These are phyloP conservation scores for Mortierella sp. DNA, from an alignment of 371 early-diverging fungal species.

Conservation along the genomic window DNA sequence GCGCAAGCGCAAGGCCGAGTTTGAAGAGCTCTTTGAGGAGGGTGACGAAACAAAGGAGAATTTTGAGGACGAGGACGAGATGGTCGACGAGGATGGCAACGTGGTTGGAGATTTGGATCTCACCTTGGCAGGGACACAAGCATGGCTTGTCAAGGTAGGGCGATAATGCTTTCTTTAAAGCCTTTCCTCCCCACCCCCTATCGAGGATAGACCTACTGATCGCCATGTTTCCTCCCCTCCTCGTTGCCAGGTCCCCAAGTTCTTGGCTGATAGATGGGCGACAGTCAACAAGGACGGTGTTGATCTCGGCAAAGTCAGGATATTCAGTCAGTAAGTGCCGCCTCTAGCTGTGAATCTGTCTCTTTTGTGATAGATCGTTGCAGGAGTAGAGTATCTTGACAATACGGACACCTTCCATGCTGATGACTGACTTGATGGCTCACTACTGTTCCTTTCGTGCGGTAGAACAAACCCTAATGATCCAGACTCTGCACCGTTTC, in stretches of 20 bases:
- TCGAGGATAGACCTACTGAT: neutral
- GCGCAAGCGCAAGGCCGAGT: constrained; percentile 56
- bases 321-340: constrained; percentile 69
- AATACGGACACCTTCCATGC: too few relatives aligned
- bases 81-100: constrained; percentile 69
- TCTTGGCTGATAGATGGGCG: constrained; percentile 86
- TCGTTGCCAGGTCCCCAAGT: constrained; percentile 72
- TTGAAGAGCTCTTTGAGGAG: constrained; percentile 71
- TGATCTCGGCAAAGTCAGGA: constrained; percentile 83
- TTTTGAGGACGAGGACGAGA: constrained; percentile 42
- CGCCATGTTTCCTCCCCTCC: neutral
- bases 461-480: constrained; percentile 56
- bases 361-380: too few relatives aligned
- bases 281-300: constrained; percentile 71
- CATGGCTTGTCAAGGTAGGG: constrained; percentile 90
- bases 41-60: constrained; percentile 59
- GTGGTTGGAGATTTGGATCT: constrained; percentile 79
- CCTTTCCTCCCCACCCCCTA: neutral
- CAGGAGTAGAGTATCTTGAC: too few relatives aligned
- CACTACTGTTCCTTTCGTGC: neutral
- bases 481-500: constrained; percentile 55
- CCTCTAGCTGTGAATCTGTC: neutral
- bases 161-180: neutral
- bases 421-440: too few relatives aligned
- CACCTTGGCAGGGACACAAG: constrained; percentile 73